These are phyloP conservation scores for Termitomyces sp. DNA, from an alignment of 768 basidiomycete genomes.

Conservation along the genomic window DNA sequence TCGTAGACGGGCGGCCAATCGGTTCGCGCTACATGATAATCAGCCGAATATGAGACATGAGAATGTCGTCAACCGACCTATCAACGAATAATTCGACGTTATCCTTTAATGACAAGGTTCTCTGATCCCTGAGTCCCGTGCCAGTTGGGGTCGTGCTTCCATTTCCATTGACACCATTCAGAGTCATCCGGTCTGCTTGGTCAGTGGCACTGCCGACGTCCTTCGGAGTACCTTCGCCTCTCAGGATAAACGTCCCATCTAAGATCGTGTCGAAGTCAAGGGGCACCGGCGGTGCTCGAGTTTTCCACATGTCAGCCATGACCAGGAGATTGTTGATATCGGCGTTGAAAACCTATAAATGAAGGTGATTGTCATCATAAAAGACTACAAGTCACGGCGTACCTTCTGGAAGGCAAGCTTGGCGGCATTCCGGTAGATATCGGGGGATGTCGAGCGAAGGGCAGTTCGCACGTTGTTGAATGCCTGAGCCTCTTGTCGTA, in stretches of 20 bases:
- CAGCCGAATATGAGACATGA: neutral
- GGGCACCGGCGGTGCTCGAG: slow-evolving; percentile 79
- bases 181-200: slow-evolving; percentile 1
- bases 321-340: slow-evolving; percentile 86
- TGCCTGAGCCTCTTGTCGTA: slow-evolving; percentile 85
- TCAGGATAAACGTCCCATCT: slow-evolving; percentile 51
- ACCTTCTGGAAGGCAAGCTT: slow-evolving; percentile 84
- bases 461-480: slow-evolving; percentile 77
- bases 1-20: slow-evolving; percentile 63
- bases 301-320: slow-evolving; percentile 98
- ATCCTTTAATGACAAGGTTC: slow-evolving; percentile 68
- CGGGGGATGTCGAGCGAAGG: slow-evolving; percentile 38
- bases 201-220: slow-evolving; percentile 11
- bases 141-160: slow-evolving; percentile 23
- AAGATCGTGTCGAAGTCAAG: slow-evolving; percentile 78
- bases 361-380: neutral
- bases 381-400: neutral
- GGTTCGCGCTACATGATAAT: slow-evolving; percentile 56
- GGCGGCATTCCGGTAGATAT: slow-evolving; percentile 43
- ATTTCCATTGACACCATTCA: slow-evolving; percentile 5
- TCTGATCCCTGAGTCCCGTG: slow-evolving; percentile 72
- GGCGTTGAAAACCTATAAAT: slow-evolving; percentile 69
- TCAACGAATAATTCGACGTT: slow-evolving; percentile 79
- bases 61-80: slow-evolving; percentile 42
- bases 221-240: slow-evolving; percentile 13